Base-by-base conservation (phyloP, 495 filamentous ascomycete genomes). In the Penicillium diatomitis region DNA sequence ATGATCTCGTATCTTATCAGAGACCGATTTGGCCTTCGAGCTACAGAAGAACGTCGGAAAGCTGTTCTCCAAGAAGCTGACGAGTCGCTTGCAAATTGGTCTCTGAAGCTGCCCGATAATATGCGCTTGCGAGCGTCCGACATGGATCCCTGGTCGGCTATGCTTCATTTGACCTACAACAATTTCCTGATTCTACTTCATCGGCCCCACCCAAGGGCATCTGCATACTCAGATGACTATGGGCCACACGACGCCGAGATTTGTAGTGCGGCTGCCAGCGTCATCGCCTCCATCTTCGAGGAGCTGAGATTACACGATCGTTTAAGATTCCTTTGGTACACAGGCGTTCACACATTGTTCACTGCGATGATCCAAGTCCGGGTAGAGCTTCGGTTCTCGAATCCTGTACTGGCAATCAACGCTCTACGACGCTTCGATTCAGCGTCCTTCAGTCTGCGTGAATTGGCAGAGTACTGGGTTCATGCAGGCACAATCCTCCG, bases 161-260 rank as follows among this genome's bases (percentile, higher is more conserved):
- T 70, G 67, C 67, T 77, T 38, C 74, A 76, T 53, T 50, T 77
- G 8, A 71, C 69, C 7, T 77, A 75, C 45, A 75, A 75, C 53
- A 74, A 74, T 41, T 69, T 74, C 51, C 62, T 76, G n/a, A 72
- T 76, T 38, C 59, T 74, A 8, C 59, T 75, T n/a, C 70, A 76
- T 61, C 68, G 72, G 41, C 71, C 71, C 8, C 71, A 75, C 51
- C 68, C 67, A 44, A 56, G 64, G 50, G 66, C 67, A 30, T 70
- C 71, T 1, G 69, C 70, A 2, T 69, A 71, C 43, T 72, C 69
- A 9, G 67, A 73, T 33, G 67, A 72, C 48, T 72, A 72, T 38
- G 66, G 66, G 8, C 66, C 67, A 2, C 66, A 73, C 48, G 71
- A 74, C 44, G 66, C 68, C 6, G 69, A 71, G 44, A 74, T 74